Base-by-base conservation (phyloP, 176 grass and related monocot species). In the Musa schizocarpa region DNA sequence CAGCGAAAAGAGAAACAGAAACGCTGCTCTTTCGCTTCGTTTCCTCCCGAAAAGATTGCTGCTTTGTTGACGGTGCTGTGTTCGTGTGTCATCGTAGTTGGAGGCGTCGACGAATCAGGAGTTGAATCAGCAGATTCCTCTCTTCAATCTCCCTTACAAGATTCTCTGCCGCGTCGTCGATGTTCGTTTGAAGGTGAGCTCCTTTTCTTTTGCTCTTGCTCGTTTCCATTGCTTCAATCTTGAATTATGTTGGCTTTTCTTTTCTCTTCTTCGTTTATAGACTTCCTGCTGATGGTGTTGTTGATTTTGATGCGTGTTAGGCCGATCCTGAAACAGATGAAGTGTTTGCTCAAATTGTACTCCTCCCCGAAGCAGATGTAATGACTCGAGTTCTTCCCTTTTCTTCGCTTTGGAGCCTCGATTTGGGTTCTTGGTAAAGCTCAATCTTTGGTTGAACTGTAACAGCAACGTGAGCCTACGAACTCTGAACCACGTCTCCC, bases 271-370 rank as follows among this genome's bases (percentile, higher is more conserved):
- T 9, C n/a, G 57, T 27, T 63, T 24, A 63, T 65, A 9, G 34
- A 62, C 43, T 21, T 79, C 9, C 54, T 68, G 11, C 13, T 48
- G 27, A 50, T 49, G 54, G 8, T 69, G 6, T 27, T 48, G 7
- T 43, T 43, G 34, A 43, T 43, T 50, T 50, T 1, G 21, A 6
- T 24, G 21, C 62, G 5, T 17, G 8, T 58, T 77, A 99, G 95
- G 95, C 95, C 51, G 95, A 99, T 79, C 68, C 81, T 53, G 95
- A 99, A 70, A 94, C 95, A 16, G 95, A 99, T 79, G 95, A 99
- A 81, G 92, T 99, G 53, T 99, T 82, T 84, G 95, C 86, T 54
- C 95, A 99, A 86, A 92, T 99, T 56, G 91, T 86, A 53, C 83
- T 99, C 57, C 88, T 84, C 19, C 95, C 95, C 0, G 88, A 99